These are phyloP conservation scores for Trichoderma sp. DNA, from an alignment of 2,329 filamentous ascomycete species.

Conservation along the genomic window DNA sequence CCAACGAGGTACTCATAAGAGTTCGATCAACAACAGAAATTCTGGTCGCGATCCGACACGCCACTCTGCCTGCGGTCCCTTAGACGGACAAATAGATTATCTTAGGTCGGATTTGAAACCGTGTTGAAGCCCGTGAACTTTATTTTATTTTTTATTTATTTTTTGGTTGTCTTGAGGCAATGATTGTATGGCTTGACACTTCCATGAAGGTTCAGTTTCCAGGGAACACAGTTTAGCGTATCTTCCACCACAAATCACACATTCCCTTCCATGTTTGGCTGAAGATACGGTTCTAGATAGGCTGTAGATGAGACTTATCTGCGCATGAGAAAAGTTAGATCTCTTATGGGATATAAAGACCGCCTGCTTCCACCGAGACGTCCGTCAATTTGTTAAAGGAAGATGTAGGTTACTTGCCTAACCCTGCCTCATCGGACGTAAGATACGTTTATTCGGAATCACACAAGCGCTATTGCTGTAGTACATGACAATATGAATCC, in stretches of 20 bases:
- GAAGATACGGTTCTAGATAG: neutral
- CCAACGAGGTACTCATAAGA: too few species aligned
- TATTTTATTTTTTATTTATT: too few species aligned
- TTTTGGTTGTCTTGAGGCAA: neutral
- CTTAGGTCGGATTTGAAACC: too few species aligned
- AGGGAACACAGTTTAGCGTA: neutral
- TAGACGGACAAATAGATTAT: too few species aligned
- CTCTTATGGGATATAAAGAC: neutral
- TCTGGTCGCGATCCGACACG: too few species aligned
- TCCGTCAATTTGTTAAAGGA: too few species aligned
- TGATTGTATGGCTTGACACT: too few species aligned
- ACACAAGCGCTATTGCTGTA: neutral
- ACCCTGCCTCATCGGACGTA: neutral
- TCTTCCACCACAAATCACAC: neutral
- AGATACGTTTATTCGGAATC: neutral
- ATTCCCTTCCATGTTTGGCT: neutral
- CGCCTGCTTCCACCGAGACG: neutral
- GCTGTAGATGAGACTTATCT: neutral
- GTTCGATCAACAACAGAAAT: too few species aligned
- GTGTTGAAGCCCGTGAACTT: neutral
- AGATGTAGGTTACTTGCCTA: neutral
- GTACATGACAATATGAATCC: neutral
- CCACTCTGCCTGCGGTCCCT: too few species aligned
- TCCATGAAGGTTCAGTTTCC: too few species aligned
- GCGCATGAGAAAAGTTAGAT: neutral